Percentiles rank a stretch among this genome's conserved stretches.
Evolutionary conservation across 2,329 filamentous ascomycete species (phyloP).

Genomic region (Trichoderma harzianum): DNA sequence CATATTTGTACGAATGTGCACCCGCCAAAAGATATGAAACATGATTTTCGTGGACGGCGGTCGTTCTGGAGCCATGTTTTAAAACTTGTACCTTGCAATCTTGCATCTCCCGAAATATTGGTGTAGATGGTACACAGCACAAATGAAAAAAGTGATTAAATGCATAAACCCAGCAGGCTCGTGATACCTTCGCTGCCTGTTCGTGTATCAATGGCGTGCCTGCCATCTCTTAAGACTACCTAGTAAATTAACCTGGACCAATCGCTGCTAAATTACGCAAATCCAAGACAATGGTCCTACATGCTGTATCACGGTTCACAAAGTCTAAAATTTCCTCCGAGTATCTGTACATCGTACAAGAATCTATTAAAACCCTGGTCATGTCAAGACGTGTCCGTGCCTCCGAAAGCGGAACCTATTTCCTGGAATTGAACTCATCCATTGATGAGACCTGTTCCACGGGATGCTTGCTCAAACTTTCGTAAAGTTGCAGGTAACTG

Average conservation of each 20-base stretch:
- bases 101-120: background rate
- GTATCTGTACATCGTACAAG: background rate
- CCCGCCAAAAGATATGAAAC: background rate
- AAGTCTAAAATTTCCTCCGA: background rate
- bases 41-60: background rate
- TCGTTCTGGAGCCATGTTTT: background rate
- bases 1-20: background rate
- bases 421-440: background rate
- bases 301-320: background rate
- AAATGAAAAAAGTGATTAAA: background rate
- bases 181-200: background rate
- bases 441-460: slow-evolving; percentile 14
- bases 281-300: background rate
- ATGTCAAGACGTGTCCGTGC: background rate
- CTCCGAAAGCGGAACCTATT: background rate
- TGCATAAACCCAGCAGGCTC: background rate
- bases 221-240: background rate
- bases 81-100: background rate
- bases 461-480: slow-evolving; percentile 22
- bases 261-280: background rate
- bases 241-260: background rate
- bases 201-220: background rate
- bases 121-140: background rate
- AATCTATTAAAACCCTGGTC: background rate
- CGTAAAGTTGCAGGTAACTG: slow-evolving; percentile 22